Percentiles rank a stretch among this genome's conserved stretches.
Conservation (phyloP, 352 stramenopile species). For the Phytophthora pistaciae region DNA sequence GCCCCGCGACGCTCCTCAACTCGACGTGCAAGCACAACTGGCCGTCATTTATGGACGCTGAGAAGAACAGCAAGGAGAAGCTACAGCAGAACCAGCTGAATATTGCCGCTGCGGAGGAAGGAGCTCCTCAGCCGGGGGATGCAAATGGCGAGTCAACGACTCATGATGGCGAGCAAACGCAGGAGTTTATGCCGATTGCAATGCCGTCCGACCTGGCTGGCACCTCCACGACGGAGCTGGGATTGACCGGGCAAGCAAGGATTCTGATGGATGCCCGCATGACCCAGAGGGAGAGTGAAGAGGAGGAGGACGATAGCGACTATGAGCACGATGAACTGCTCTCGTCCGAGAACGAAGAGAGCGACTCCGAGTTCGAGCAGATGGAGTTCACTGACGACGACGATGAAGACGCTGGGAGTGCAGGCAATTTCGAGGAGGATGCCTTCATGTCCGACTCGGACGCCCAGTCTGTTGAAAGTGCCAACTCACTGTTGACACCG, state of each 20-base stretch:
- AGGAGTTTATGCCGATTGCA: constrained; percentile 28
- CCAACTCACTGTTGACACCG: constrained; percentile 23
- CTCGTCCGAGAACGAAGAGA: constrained; percentile 77
- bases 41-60: constrained; percentile 75
- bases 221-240: neutral
- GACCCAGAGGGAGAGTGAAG: constrained; percentile 37
- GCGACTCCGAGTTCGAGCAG: constrained; percentile 81
- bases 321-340: constrained; percentile 87
- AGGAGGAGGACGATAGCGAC: constrained; percentile 82
- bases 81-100: constrained; percentile 18
- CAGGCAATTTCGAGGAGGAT: constrained; percentile 25
- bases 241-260: constrained; percentile 14
- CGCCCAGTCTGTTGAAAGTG: constrained; percentile 28
- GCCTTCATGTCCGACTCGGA: constrained; percentile 38
- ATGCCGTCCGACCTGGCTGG: constrained; percentile 26
- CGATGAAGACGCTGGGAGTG: constrained; percentile 34
- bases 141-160: neutral
- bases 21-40: constrained; percentile 88
- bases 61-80: constrained; percentile 40
- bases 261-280: constrained; percentile 15
- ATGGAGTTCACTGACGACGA: constrained; percentile 79
- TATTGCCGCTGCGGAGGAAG: neutral
- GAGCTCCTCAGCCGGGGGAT: neutral
- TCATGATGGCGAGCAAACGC: constrained; percentile 1
- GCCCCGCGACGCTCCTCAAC: constrained; percentile 62